Evolutionary conservation across 805 yeast genomes (phyloP), one percentile per base, ranked within the genome.

Genomic region (Dipodascus geniculatus): DNA sequence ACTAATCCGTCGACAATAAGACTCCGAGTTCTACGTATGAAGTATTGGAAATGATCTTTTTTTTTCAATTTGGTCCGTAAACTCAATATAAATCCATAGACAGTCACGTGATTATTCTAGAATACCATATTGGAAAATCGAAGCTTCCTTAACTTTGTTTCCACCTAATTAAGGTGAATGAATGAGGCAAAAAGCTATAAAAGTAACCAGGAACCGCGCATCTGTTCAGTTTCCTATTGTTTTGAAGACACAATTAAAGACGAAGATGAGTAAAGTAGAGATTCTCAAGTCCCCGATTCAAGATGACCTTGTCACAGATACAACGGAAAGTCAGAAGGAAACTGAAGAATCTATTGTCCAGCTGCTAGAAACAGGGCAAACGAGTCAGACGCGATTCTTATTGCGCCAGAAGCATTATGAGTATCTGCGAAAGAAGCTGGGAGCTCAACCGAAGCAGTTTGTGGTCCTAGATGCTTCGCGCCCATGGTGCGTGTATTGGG

Each of bases 401-500:
- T n/a, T 53, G 4, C 23, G 23, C 3, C 42, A 48, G 17, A 62
- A 35, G 65, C 89, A 84, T 62, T 53, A 64, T 8, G 56, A 57
- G 51, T 85, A 74, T 61, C 65, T 79, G 14, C 65, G 70, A 20
- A 55, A 63, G n/a, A 67, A 80, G 22, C 59, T 64, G 8, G 63
- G 67, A 9, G 69, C 74, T 17, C 71, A 85, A 23, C 85, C 89
- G 0, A 57, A 68, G 1, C 70, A 66, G 6, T 83, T 76, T 65
- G 63, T 67, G 2, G 75, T 76, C 0, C 71, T 87, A 49, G 97
- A 91, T 67, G 93, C 97, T 0, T 85, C 93, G n/a, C 89, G 84
- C 56, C 82, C 96, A 0, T 93, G 98, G 98, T 70, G 91, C 62
- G 55, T 86, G 1, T 91, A 85, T 65, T 93, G 99, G 99, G 68